Percentiles rank a stretch among this genome's conserved stretches.
These are phyloP conservation scores for Tillandsia leiboldiana DNA, from an alignment of 176 grass and related monocot species.

Conservation along the genomic window DNA sequence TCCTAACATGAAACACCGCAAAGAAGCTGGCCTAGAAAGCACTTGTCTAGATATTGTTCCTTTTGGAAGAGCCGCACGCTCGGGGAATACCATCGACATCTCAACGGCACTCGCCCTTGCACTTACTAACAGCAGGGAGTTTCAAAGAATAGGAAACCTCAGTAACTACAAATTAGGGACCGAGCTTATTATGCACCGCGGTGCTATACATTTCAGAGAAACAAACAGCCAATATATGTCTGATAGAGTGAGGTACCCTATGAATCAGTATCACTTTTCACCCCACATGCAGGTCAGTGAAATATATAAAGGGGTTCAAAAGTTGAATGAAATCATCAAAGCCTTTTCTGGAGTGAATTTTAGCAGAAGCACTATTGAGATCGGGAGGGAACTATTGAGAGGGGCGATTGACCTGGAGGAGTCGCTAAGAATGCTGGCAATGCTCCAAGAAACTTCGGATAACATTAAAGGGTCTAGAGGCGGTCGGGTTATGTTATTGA, in stretches of 20 bases:
- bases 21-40: constrained; percentile 1
- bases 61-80: constrained; percentile 25
- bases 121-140: constrained; percentile 72
- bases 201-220: constrained; percentile 35
- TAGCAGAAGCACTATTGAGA: constrained; percentile 24
- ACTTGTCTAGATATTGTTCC: constrained; percentile 54
- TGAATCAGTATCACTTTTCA: constrained; percentile 23
- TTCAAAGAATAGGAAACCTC: constrained; percentile 61
- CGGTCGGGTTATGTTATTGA: constrained; percentile 51
- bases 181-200: constrained; percentile 29
- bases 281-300: constrained; percentile 31
- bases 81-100: constrained; percentile 30
- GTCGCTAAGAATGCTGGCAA: constrained; percentile 76
- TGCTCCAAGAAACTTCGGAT: constrained; percentile 66
- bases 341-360: constrained; percentile 27
- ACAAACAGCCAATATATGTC: constrained; percentile 2
- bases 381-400: constrained; percentile 39
- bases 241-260: constrained; percentile 17
- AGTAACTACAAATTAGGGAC: constrained; percentile 28
- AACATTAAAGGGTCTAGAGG: constrained; percentile 46
- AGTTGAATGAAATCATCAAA: constrained; percentile 66
- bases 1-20: constrained; percentile 28
- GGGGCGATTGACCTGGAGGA: constrained; percentile 79
- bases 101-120: constrained; percentile 86
- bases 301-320: constrained; percentile 50